Base-by-base conservation (phyloP, 805 yeast genomes). In the Zygotorulaspora chibaensis region DNA sequence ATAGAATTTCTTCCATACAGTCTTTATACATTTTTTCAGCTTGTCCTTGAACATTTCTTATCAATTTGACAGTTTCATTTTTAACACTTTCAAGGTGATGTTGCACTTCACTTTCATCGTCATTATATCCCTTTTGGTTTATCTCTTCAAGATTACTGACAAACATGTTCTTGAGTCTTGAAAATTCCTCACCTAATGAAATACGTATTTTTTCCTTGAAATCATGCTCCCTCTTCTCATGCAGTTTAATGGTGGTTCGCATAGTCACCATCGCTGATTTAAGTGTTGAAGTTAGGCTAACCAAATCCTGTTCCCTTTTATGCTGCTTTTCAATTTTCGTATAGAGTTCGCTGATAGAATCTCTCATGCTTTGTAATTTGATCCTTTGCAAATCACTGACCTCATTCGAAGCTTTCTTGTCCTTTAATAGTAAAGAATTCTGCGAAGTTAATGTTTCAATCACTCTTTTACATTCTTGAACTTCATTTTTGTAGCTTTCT, bases 401-500 rank as follows among this genome's bases (percentile, higher is more conserved):
- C 42, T 63, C 65, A 37, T 56, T 52, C 3, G 59, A 49, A 27
- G 59, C 52, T 40, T 53, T 54, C 38, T 62, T 63, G 37, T 66
- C 69, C 7, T 62, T 57, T 3, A 51, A 49, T n/a, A 59, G 43
- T 35, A 47, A 50, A 34, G 60, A 56, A 43, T 72, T 64, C 50
- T 75, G 75, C 28, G 65, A 60, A 26, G 59, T 59, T 20, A 76
- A 50, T 6, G 67, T 60, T 17, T 71, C 74, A n/a, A 67, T 68
- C 8, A 63, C 64, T 39, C 79, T 59, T 43, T 68, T 63, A 15
- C 66, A 59, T 54, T 79, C 84, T 31, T 71, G 72, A 8, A 75
- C 64, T 52, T 78, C 80, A 1, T 74, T 74, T 36, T 73, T 75
- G 39, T 70, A 67, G 48, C 72, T 76, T 46, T 76, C 80, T 13